phyloP scores from a whole-genome alignment of 169 alveolate species.

The Haemoproteus tartakovskyi region DNA sequence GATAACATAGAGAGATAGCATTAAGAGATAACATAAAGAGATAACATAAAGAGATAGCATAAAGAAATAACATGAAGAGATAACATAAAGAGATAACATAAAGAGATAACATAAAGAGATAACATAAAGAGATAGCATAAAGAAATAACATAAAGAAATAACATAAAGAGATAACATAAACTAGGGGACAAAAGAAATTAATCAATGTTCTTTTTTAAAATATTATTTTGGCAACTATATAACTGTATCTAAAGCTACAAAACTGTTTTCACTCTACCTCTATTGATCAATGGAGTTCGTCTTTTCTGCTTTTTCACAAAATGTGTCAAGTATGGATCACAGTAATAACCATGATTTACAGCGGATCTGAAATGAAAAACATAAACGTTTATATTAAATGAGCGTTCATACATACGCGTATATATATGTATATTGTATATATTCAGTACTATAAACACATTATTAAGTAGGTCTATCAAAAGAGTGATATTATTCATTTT shows the following conservation, averaged over 20 bases:
- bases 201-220: neutral
- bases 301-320: conserved; percentile 32
- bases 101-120: too few relatives aligned
- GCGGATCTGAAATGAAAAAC: conserved; percentile 53
- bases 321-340: conserved; percentile 50
- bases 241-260: too few relatives aligned
- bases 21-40: too few relatives aligned
- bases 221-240: too few relatives aligned
- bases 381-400: neutral
- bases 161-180: neutral
- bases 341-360: conserved; percentile 46
- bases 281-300: conserved; percentile 63
- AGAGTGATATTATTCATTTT: neutral
- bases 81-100: too few relatives aligned
- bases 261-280: conserved; percentile 28
- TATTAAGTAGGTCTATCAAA: neutral
- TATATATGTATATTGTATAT: too few relatives aligned
- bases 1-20: too few relatives aligned
- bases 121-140: too few relatives aligned
- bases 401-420: neutral
- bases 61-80: neutral
- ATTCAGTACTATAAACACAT: too few relatives aligned
- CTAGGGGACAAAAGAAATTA: neutral
- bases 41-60: too few relatives aligned
- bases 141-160: neutral